Conservation (phyloP, 2,329 filamentous ascomycete genomes). For the Ophiocordyceps polyrhachis-furcata region DNA sequence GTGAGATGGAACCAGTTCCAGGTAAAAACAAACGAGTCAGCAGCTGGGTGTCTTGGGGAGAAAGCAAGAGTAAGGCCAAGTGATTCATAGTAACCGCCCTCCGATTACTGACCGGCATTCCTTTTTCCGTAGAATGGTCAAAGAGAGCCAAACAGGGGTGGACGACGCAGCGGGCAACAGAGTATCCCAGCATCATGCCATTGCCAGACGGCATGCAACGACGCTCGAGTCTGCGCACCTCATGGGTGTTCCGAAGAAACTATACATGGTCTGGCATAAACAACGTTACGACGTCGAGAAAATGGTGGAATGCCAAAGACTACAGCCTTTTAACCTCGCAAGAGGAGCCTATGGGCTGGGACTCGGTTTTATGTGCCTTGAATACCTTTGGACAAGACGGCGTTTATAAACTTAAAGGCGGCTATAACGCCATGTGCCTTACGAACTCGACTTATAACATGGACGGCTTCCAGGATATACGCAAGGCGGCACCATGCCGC, state of each 20-base stretch:
- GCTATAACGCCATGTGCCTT: neutral
- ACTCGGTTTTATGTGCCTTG: conserved; percentile 1
- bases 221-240: neutral
- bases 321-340: neutral
- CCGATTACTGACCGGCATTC: too few relatives aligned
- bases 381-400: conserved; percentile 1
- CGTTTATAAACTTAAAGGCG: neutral
- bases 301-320: neutral
- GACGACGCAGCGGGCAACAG: neutral
- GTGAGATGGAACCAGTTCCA: neutral
- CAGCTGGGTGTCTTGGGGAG: neutral
- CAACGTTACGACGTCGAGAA: neutral
- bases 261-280: neutral
- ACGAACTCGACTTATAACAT: neutral
- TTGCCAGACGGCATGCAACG: neutral
- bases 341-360: neutral
- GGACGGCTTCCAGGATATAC: neutral
- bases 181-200: neutral
- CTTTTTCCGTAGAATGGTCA: neutral
- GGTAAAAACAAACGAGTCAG: neutral
- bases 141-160: neutral
- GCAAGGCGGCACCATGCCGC: neutral
- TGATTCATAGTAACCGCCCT: too few relatives aligned
- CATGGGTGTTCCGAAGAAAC: conserved; percentile 1
- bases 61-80: neutral